Percentiles rank a stretch among this genome's conserved stretches.
phyloP scores from a whole-genome alignment of 2,329 filamentous ascomycete genomes.

The Penicillium expansum region DNA sequence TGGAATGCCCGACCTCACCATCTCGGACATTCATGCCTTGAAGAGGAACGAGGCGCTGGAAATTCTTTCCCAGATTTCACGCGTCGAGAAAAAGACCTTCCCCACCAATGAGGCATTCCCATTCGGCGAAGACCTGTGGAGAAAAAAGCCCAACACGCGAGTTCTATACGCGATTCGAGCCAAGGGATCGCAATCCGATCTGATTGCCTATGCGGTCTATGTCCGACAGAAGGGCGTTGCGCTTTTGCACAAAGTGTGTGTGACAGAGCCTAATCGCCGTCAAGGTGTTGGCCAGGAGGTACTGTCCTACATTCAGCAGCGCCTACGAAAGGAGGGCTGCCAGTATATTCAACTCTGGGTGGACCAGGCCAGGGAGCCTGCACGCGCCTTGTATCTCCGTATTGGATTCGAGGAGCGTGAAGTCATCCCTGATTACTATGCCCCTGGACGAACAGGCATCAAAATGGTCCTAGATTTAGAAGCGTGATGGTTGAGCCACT shows the following conservation, averaged over 20 bases:
- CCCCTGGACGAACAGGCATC: conserved; percentile 47
- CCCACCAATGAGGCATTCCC: conserved; percentile 51
- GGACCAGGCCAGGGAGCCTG: conserved; percentile 47
- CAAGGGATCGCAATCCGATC: conserved; percentile 14
- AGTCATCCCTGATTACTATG: conserved; percentile 51
- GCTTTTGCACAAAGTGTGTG: conserved; percentile 54
- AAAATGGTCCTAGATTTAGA: conserved; percentile 42
- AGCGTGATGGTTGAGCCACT: conserved; percentile 27
- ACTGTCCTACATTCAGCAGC: conserved; percentile 43
- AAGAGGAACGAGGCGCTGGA: conserved; percentile 34
- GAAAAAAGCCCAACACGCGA: conserved; percentile 50
- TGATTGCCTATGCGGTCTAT: conserved; percentile 50
- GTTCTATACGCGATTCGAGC: conserved; percentile 37
- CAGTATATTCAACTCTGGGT: conserved; percentile 53
- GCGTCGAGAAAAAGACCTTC: conserved; percentile 52
- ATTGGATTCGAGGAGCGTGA: conserved; percentile 49
- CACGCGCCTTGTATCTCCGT: conserved; percentile 46
- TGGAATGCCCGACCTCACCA: conserved; percentile 14
- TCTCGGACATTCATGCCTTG: conserved; percentile 42
- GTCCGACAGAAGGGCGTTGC: conserved; percentile 46
- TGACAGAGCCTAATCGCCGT: conserved; percentile 46
- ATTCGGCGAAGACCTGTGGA: conserved; percentile 47
- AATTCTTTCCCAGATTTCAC: conserved; percentile 37
- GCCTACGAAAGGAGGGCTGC: conserved; percentile 48
- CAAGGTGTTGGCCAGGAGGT: conserved; percentile 49